Evolutionary conservation across 768 basidiomycete genomes (phyloP).

Genomic region (Amanita polypyramis): DNA sequence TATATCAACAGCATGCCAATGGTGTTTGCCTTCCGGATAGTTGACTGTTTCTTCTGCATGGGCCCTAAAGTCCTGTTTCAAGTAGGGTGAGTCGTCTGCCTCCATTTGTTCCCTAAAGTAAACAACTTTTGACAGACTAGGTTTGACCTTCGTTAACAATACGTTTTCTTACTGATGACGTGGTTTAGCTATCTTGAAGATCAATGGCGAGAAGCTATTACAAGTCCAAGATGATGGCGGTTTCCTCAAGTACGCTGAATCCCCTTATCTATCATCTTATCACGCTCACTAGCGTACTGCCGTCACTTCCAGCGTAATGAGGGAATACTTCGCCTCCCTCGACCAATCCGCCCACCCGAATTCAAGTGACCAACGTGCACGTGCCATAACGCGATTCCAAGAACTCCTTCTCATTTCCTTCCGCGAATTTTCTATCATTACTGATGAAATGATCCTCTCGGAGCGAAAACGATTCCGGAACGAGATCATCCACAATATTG

Average conservation of each 20-base stretch:
- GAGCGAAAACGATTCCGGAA: conserved; percentile 81
- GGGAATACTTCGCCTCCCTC: conserved; percentile 88
- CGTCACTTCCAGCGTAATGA: conserved; percentile 60
- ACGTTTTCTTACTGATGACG: conserved; percentile 10
- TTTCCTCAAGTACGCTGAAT: conserved; percentile 71
- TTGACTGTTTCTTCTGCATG: conserved; percentile 98
- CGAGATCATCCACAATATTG: conserved; percentile 88
- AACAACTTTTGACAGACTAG: conserved; percentile 32
- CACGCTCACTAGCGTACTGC: background rate
- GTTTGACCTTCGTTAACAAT: conserved; percentile 24
- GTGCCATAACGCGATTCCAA: conserved; percentile 95
- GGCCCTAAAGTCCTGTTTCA: conserved; percentile 98
- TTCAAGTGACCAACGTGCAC: conserved; percentile 77
- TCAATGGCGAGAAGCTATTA: conserved; percentile 88
- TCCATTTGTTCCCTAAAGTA: conserved; percentile 2
- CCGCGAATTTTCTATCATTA: conserved; percentile 94
- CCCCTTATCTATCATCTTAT: background rate
- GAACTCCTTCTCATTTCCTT: conserved; percentile 95
- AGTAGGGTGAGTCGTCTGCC: conserved; percentile 63
- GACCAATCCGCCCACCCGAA: conserved; percentile 91
- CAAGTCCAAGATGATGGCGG: conserved; percentile 95
- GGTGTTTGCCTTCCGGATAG: conserved; percentile 95
- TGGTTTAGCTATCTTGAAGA: conserved; percentile 80
- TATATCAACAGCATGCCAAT: conserved; percentile 94
- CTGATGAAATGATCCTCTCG: conserved; percentile 83